Evolutionary conservation across 108 stramenopile species (phyloP), one percentile per base, ranked within the genome.

Genomic region (Cyclotella atomus): DNA sequence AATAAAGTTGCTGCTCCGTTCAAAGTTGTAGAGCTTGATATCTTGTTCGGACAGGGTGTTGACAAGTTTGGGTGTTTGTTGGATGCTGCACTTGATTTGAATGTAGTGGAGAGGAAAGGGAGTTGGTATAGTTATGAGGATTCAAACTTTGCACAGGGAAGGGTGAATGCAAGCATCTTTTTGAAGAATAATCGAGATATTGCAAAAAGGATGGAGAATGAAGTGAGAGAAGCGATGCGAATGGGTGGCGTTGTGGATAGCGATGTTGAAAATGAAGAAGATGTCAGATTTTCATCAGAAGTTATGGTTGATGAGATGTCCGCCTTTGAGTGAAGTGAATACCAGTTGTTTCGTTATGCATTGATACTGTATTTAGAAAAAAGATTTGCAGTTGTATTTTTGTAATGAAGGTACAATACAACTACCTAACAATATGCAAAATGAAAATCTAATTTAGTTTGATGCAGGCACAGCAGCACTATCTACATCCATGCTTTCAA

Each of bases 1-100:
- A 98, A 97, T 81, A 97, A 98, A 81, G 87, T 98, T 15, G 96
- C 97, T 0, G 89, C 96, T 6, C 97, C 97, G 3, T 98, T 97
- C 82, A 87, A 88, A 61, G 81, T 73, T 14, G 84, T 96, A 14
- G 89, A 86, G 52, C 62, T 97, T 66, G 97, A 97, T 70, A 91
- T 97, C 71, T 23, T 89, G 2, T 97, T 95, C 77, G 97, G 93
- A 50, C 68, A 79, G 33, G 97, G 92, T 1, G 94, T 96, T 83
- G 93, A 93, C 84, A 59, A 83, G 23, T 75, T 79, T 63, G 97
- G 97, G 4, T 90, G 95, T 73, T 71, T 91, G 47, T 59, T 98
- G 53, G 95, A 96, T 80, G 90, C 93, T 2, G 96, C 96, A 3
- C 55, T 86, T 27, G 94, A 94, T 30, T 72, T 91, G 59, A 92